Base-by-base conservation (phyloP, 257 asterid species). In the Rauvolfia tetraphylla region DNA sequence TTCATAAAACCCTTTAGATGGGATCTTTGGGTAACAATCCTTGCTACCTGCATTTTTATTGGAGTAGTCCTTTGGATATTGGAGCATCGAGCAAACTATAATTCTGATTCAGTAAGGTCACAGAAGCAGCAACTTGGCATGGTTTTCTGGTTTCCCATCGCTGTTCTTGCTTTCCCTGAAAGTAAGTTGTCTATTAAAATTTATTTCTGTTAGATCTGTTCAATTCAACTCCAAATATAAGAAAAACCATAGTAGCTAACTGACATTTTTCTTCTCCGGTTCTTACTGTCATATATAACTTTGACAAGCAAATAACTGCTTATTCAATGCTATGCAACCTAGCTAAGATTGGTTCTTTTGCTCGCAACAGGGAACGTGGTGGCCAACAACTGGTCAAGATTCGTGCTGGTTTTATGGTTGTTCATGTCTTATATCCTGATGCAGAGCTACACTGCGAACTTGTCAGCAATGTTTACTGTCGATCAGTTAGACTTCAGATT, bases 361-460 rank as follows among this genome's bases (percentile, higher is more conserved):
- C 46, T 58, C 18, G 36, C 18, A 53, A 36, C 85, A 89, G 96
- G 88, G 53, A 77, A 84, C 53, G 80, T 79, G 86, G 93, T 89
- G 57, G 69, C 78, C 1, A 90, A 80, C 78, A 84, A 76, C 65
- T 87, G 93, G 93, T 87, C 96, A 0, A 63, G 84, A 73, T 71
- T 90, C 44, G 91, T 89, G 79, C 27, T 83, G 34, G 78, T 82
- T 1, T 79, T 76, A 17, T 90, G 93, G 90, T 12, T 87, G 77
- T 84, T 83, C 80, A 83, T 86, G 89, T 88, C 88, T 36, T 85
- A 79, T 75, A 81, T 90, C 73, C 78, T 87, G 7, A 82, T 84
- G 86, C 96, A 90, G 78, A 86, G 96, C 78, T 90, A 86, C 76
- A 90, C 89, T 0, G 93, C 92, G 0, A 87, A 78, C 76, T 75